A percentile compares a stretch with the other conserved stretches of the same genome.
phyloP scores from a whole-genome alignment of 148 eudicot genomes.

The Pharnaceum exiguum region DNA sequence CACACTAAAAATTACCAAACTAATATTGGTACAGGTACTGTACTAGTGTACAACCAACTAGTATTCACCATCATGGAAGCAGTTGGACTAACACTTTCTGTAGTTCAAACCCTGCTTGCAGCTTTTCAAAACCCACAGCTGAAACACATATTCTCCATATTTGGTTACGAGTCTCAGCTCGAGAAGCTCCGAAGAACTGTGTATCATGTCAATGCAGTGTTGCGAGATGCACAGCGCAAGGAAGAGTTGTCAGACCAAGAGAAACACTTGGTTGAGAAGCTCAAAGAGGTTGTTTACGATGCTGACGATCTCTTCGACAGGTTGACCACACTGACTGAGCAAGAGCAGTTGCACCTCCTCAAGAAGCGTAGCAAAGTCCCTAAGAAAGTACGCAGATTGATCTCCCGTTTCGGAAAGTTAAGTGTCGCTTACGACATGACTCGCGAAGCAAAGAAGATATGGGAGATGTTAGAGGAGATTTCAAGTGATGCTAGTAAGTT shows the following conservation, averaged over 20 bases:
- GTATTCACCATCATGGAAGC: no score
- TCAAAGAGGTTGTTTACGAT: constrained; percentile 1
- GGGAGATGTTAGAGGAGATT: constrained; percentile 13
- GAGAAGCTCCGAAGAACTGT: constrained; percentile 6
- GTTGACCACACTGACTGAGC: not conserved
- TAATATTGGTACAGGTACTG: no score
- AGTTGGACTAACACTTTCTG: no score
- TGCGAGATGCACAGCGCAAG: not conserved
- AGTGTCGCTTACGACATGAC: not conserved
- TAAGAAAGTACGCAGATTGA: not conserved
- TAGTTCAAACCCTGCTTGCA: not conserved
- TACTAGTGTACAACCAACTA: no score
- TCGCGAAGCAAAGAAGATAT: no score
- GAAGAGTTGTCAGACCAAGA: not conserved
- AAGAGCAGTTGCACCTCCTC: not conserved
- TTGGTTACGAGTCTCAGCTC: constrained; percentile 9
- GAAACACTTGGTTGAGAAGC: not conserved
- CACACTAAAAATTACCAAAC: no score
- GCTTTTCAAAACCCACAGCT: not conserved
- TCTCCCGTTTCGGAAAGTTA: not conserved
- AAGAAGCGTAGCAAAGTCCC: not conserved
- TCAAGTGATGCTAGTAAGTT: constrained; percentile 7
- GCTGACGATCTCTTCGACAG: constrained; percentile 9
- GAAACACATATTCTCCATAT: constrained; percentile 7
- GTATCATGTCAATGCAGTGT: constrained; percentile 2